A percentile compares a stretch with the other conserved stretches of the same genome.
phyloP scores from a whole-genome alignment of 2,329 filamentous ascomycete genomes.

The Trichoderma aggressivum region DNA sequence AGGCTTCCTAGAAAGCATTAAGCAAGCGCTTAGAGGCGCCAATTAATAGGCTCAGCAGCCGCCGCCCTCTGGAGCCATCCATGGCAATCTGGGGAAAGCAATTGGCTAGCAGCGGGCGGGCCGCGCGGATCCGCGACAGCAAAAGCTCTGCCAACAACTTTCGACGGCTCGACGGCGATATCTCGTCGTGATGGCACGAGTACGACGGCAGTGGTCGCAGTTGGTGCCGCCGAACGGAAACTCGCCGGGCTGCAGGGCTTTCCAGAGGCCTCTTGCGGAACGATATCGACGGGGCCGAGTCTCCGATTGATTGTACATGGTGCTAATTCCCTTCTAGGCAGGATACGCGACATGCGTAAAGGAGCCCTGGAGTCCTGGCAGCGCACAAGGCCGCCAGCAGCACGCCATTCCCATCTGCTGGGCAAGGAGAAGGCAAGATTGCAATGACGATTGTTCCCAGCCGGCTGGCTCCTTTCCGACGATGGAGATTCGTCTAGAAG shows the following conservation, averaged over 20 bases:
- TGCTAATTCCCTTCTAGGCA: background rate
- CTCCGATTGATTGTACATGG: background rate
- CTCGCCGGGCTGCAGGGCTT: background rate
- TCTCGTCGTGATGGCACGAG: background rate
- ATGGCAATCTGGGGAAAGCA: background rate
- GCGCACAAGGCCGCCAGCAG: background rate
- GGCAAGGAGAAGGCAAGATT: background rate
- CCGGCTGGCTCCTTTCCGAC: background rate
- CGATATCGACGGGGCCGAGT: background rate
- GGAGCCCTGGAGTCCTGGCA: background rate
- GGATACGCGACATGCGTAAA: background rate
- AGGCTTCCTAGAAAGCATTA: background rate
- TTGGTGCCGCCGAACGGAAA: background rate
- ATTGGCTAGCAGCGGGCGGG: slow-evolving; percentile 1
- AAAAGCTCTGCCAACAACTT: background rate
- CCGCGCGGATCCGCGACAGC: slow-evolving; percentile 6
- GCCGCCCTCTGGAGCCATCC: background rate
- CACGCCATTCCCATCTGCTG: slow-evolving; percentile 3
- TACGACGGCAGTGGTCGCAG: background rate
- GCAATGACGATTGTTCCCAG: background rate
- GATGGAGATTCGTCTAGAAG: slow-evolving; percentile 3
- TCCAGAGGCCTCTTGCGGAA: background rate
- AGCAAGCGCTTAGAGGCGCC: background rate
- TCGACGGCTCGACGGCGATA: background rate
- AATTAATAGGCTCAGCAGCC: background rate